Conservation (phyloP, 2,329 filamentous ascomycete genomes). For the Phialophora chinensis region DNA sequence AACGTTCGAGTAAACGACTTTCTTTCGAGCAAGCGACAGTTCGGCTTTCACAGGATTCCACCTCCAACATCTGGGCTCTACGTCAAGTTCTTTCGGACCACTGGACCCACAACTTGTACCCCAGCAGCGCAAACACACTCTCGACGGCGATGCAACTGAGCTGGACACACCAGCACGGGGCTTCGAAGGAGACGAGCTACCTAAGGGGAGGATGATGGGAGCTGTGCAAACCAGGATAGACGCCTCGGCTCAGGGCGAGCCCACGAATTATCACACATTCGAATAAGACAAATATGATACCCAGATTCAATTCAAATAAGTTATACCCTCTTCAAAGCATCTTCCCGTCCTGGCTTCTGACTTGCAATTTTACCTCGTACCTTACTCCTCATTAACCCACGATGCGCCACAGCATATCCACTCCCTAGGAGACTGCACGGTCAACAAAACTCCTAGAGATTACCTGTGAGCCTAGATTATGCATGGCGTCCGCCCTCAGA, state of each 20-base stretch:
- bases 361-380: neutral
- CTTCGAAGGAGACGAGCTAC: neutral
- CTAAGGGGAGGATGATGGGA: neutral
- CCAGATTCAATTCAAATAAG: neutral
- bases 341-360: neutral
- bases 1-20: neutral
- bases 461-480: neutral
- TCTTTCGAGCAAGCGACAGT: neutral
- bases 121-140: too few relatives aligned
- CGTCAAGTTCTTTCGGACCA: neutral
- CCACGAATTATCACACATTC: neutral
- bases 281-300: slow-evolving; percentile 1
- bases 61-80: neutral
- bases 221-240: neutral
- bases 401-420: neutral
- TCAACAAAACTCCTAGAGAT: neutral
- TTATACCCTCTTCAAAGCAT: neutral
- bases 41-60: neutral
- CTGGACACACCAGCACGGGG: neutral
- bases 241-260: neutral
- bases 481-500: neutral
- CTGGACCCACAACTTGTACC: neutral
- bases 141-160: neutral
- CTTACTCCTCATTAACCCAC: neutral
- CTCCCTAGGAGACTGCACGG: neutral